Conservation (phyloP, 2,329 filamentous ascomycete species). For the Anthostomella pinea region DNA sequence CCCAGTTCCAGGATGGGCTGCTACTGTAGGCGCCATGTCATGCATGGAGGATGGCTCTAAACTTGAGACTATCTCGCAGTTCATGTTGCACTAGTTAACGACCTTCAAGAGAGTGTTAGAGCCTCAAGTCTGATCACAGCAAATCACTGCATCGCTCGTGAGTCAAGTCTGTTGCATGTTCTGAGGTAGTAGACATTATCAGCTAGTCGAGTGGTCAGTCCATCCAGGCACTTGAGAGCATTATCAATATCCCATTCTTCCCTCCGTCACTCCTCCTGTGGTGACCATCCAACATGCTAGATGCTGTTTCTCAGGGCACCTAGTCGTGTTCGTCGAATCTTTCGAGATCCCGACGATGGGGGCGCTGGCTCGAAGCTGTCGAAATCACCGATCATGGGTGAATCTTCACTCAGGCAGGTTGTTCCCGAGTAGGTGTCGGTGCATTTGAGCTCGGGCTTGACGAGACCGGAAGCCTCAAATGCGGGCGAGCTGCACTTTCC, state of each 20-base stretch:
- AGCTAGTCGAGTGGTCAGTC: background rate
- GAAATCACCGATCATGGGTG: conserved; percentile 20
- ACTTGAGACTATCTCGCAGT: too few species aligned
- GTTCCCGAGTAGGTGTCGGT: conserved; percentile 19
- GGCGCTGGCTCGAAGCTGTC: conserved; percentile 23
- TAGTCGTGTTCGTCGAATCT: background rate
- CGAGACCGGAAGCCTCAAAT: conserved; percentile 26
- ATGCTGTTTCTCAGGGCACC: too few species aligned
- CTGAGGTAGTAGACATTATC: conserved; percentile 1
- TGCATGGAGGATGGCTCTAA: too few species aligned
- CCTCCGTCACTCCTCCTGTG: too few species aligned
- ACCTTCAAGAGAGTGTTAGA: too few species aligned
- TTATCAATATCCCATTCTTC: too few species aligned
- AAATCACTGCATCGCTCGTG: background rate
- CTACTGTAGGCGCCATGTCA: too few species aligned
- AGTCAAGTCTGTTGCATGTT: conserved; percentile 7
- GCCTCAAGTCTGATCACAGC: too few species aligned
- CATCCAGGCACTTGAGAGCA: too few species aligned
- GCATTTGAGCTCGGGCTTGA: conserved; percentile 22
- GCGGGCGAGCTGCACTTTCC: conserved; percentile 8
- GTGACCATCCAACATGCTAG: too few species aligned
- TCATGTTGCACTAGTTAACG: too few species aligned
- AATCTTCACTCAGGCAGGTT: conserved; percentile 20
- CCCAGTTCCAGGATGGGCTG: too few species aligned
- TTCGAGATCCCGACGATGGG: conserved; percentile 11